A percentile compares a stretch with the other conserved stretches of the same genome.
phyloP scores from a whole-genome alignment of 1,284 basidiomycete genomes.

The Exobasidium cylindrosporum region DNA sequence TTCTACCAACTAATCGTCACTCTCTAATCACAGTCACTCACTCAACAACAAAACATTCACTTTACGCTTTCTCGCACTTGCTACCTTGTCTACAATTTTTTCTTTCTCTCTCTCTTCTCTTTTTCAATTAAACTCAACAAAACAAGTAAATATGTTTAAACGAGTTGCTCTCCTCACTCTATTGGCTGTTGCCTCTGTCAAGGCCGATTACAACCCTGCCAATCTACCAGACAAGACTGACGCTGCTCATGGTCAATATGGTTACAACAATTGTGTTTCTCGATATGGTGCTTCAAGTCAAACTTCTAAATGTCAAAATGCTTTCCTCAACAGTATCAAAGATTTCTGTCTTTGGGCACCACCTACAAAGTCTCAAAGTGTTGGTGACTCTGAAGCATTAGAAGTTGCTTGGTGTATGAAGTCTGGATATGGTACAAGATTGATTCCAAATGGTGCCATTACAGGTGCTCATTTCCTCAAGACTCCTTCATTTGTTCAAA shows the following conservation, averaged over 20 bases:
- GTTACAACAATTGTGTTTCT: constrained; percentile 24
- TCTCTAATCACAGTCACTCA: not conserved
- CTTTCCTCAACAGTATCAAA: constrained; percentile 41
- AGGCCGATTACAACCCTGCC: constrained; percentile 33
- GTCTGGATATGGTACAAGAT: constrained; percentile 45
- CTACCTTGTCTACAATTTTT: not conserved
- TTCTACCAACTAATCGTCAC: not conserved
- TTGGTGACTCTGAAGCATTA: constrained; percentile 44
- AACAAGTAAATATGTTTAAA: constrained; percentile 28
- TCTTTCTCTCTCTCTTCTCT: constrained; percentile 6
- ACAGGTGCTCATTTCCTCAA: constrained; percentile 50
- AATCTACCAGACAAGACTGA: constrained; percentile 47
- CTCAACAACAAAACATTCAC: too few species aligned
- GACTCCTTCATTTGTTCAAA: constrained; percentile 27
- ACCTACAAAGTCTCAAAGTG: constrained; percentile 20
- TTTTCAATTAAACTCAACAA: constrained; percentile 13
- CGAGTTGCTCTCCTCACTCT: constrained; percentile 30
- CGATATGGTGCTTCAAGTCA: constrained; percentile 32
- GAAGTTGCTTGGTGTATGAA: constrained; percentile 52
- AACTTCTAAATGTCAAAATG: constrained; percentile 40
- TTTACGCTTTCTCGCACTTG: not conserved
- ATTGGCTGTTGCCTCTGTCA: constrained; percentile 30
- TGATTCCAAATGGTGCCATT: constrained; percentile 49
- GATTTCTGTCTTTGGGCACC: constrained; percentile 53
- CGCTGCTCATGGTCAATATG: constrained; percentile 21